Conservation (phyloP, 176 grass and related monocot species). For the Triticum monococcum region DNA sequence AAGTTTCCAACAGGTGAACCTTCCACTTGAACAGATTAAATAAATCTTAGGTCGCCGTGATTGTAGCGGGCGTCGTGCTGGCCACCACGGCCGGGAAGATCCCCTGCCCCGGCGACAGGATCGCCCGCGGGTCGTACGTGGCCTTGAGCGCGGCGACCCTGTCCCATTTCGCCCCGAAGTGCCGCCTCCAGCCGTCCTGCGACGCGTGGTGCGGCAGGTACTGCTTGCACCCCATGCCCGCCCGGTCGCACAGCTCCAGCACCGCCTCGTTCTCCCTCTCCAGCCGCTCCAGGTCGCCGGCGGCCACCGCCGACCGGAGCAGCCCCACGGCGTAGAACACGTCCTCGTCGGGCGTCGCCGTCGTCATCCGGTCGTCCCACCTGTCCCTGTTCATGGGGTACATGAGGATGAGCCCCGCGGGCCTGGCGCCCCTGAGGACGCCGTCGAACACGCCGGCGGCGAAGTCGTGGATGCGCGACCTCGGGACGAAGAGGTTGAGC, state of each 20-base stretch:
- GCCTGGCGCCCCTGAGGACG: slow-evolving; percentile 34
- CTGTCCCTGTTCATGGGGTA: slow-evolving; percentile 47
- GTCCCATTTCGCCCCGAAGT: slow-evolving; percentile 46
- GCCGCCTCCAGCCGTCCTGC: slow-evolving; percentile 29
- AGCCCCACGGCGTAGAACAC: slow-evolving; percentile 51
- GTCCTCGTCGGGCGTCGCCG: slow-evolving; percentile 32
- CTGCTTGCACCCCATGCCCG: slow-evolving; percentile 34
- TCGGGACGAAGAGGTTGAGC: slow-evolving; percentile 56
- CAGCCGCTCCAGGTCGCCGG: slow-evolving; percentile 25
- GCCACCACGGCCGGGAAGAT: slow-evolving; percentile 3
- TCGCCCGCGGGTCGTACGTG: slow-evolving; percentile 35
- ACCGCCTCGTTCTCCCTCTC: slow-evolving; percentile 35
- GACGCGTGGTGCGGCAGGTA: slow-evolving; percentile 44
- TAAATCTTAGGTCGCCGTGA: neutral
- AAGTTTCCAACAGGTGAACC: neutral
- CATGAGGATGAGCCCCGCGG: slow-evolving; percentile 43
- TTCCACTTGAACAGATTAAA: neutral
- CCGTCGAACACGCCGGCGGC: slow-evolving; percentile 30
- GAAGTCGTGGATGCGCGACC: slow-evolving; percentile 42
- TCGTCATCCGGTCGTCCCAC: slow-evolving; percentile 48
- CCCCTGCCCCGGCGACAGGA: slow-evolving; percentile 39
- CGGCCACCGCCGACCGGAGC: slow-evolving; percentile 21
- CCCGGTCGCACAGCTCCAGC: slow-evolving; percentile 23
- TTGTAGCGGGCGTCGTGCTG: neutral
- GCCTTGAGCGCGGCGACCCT: slow-evolving; percentile 33